Evolutionary conservation across 2,329 filamentous ascomycete species (phyloP).

Genomic region (Fusarium avenaceum): DNA sequence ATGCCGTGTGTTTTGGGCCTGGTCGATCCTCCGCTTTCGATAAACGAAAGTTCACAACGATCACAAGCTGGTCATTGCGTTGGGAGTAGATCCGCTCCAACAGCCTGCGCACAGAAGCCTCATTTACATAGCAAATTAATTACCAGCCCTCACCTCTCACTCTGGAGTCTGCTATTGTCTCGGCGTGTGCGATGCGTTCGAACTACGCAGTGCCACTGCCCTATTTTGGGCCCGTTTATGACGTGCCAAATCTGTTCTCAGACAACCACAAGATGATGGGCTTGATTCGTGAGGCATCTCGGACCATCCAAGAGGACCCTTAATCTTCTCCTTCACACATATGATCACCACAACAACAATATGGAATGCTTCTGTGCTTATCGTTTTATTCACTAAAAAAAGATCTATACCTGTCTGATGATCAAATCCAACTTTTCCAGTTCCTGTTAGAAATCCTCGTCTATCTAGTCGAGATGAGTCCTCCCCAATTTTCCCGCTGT

Average conservation of each 20-base stretch:
- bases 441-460: constrained; percentile 34
- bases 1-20: constrained; percentile 29
- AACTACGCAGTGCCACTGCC: constrained; percentile 15
- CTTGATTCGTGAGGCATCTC: constrained; percentile 13
- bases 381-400: constrained; percentile 30
- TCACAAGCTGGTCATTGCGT: constrained; percentile 29
- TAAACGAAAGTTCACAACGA: constrained; percentile 41
- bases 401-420: constrained; percentile 34
- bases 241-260: constrained; percentile 18
- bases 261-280: constrained; percentile 15
- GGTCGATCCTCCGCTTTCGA: constrained; percentile 45
- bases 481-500: constrained; percentile 25
- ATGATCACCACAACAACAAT: neutral
- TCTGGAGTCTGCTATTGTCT: constrained; percentile 13
- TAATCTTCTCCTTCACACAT: constrained; percentile 6
- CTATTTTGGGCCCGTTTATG: constrained; percentile 21
- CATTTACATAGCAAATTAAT: constrained; percentile 37
- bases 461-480: constrained; percentile 30
- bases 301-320: constrained; percentile 9
- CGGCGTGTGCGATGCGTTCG: constrained; percentile 20
- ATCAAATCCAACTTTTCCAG: constrained; percentile 38
- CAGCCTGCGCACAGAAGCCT: constrained; percentile 35
- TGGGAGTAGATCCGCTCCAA: constrained; percentile 8
- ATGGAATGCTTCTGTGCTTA: constrained; percentile 22
- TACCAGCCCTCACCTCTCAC: constrained; percentile 9